phyloP scores from a whole-genome alignment of 495 filamentous ascomycete genomes.

The Penicillium alfredii region DNA sequence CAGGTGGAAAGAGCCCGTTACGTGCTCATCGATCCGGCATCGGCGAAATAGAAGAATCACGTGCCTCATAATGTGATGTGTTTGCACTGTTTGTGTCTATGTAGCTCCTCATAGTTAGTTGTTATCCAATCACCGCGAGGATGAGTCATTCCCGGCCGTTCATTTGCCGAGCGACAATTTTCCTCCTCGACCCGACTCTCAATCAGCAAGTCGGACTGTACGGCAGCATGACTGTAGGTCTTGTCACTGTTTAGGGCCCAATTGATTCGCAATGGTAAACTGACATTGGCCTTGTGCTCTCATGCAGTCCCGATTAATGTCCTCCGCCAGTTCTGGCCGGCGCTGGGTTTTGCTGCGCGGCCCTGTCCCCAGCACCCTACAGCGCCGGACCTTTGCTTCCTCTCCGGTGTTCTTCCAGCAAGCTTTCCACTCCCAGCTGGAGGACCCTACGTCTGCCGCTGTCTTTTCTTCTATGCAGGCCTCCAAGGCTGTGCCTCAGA shows the following conservation, averaged over 20 bases:
- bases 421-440: constrained; percentile 47
- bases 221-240: constrained; percentile 22
- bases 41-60: constrained; percentile 7
- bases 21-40: constrained; percentile 16
- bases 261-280: neutral
- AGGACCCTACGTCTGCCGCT: constrained; percentile 38
- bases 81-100: constrained; percentile 11
- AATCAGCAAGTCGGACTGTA: constrained; percentile 3
- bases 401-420: constrained; percentile 37
- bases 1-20: too few relatives aligned
- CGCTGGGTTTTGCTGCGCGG: constrained; percentile 22
- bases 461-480: constrained; percentile 39
- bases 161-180: constrained; percentile 18
- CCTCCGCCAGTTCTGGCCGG: constrained; percentile 20
- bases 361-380: constrained; percentile 13
- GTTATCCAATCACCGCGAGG: neutral
- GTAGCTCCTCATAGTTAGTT: too few relatives aligned
- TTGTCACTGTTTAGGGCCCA: neutral
- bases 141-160: too few relatives aligned
- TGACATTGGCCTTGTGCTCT: constrained; percentile 1
- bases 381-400: constrained; percentile 35
- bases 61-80: constrained; percentile 1
- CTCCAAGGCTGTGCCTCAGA: constrained; percentile 49
- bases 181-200: too few relatives aligned
- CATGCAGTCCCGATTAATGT: constrained; percentile 31